These are phyloP conservation scores for Kurtzmaniella natalensis DNA, from an alignment of 1,139 yeast genomes.

Conservation along the genomic window DNA sequence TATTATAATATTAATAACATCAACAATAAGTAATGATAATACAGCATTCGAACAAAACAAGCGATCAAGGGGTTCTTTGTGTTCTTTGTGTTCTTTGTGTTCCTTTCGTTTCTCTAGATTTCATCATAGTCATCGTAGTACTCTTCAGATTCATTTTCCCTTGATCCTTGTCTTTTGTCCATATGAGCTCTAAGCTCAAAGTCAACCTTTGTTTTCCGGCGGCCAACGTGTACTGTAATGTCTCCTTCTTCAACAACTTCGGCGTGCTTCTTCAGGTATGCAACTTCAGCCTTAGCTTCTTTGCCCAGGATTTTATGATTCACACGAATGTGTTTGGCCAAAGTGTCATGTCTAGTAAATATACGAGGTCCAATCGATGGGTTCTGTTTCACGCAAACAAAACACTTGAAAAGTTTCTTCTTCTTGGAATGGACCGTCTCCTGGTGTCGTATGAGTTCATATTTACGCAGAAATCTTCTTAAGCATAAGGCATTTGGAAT, in stretches of 20 bases:
- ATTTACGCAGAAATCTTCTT: slow-evolving; percentile 87
- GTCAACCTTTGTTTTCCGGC: slow-evolving; percentile 46
- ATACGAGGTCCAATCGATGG: slow-evolving; percentile 57
- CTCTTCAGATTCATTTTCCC: slow-evolving; percentile 5
- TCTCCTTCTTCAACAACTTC: slow-evolving; percentile 44
- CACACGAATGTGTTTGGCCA: slow-evolving; percentile 87
- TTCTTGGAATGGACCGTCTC: slow-evolving; percentile 92
- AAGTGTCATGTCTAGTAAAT: slow-evolving; percentile 90
- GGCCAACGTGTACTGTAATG: slow-evolving; percentile 44
- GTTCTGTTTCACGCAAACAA: slow-evolving; percentile 69
- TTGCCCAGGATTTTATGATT: slow-evolving; percentile 74
- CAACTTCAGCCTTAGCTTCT: slow-evolving; percentile 57
- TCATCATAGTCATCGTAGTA: slow-evolving; percentile 2
- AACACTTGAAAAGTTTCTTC: slow-evolving; percentile 82
- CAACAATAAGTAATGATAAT: too few species aligned
- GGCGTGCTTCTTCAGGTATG: slow-evolving; percentile 45
- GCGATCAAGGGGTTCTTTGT: too few species aligned
- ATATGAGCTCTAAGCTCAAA: slow-evolving; percentile 46
- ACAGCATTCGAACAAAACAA: too few species aligned
- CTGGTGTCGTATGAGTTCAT: slow-evolving; percentile 91
- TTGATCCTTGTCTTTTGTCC: slow-evolving; percentile 29
- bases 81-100: too few species aligned
- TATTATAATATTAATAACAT: too few species aligned
- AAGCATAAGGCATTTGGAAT: slow-evolving; percentile 58
- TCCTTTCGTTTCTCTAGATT: too few species aligned